phyloP scores from a whole-genome alignment of 352 stramenopile genomes.

The Globisporangium parvum region DNA sequence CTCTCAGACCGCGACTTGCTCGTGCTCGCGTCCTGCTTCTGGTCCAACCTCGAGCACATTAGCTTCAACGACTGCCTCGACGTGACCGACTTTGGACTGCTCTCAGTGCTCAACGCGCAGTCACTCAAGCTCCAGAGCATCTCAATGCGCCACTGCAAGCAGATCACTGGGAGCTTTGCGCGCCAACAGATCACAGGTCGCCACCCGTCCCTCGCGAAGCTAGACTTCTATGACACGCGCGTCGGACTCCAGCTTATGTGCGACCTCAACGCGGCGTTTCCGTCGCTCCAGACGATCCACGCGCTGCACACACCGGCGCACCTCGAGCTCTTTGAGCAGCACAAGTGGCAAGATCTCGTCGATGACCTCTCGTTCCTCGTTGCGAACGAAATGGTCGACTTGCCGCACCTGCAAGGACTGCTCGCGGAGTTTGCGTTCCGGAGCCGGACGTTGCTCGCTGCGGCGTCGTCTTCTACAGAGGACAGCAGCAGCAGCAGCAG shows the following conservation, averaged over 20 bases:
- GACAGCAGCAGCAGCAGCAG: background rate
- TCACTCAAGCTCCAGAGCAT: conserved; percentile 57
- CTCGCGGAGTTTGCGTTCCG: conserved; percentile 43
- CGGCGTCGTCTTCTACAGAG: background rate
- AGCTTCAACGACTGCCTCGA: conserved; percentile 65
- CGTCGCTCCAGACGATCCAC: conserved; percentile 48
- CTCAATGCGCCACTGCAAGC: conserved; percentile 75
- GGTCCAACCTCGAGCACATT: conserved; percentile 62
- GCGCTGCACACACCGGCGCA: conserved; percentile 74
- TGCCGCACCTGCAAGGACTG: conserved; percentile 48
- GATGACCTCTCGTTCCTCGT: conserved; percentile 57
- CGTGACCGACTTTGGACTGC: conserved; percentile 71
- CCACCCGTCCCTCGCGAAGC: conserved; percentile 43
- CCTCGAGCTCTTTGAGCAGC: conserved; percentile 41
- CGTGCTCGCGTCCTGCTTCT: conserved; percentile 77
- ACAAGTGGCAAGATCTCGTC: conserved; percentile 32
- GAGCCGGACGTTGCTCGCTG: conserved; percentile 7
- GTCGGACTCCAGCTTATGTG: conserved; percentile 38
- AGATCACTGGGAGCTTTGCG: conserved; percentile 52
- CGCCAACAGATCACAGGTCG: conserved; percentile 35
- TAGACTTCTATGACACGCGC: conserved; percentile 70
- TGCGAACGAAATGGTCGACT: conserved; percentile 46
- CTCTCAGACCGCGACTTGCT: conserved; percentile 68
- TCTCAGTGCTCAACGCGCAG: conserved; percentile 79
- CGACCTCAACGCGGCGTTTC: conserved; percentile 49